phyloP scores from a whole-genome alignment of 192 early-diverging fungal genomes.

The Podila clonocystis region DNA sequence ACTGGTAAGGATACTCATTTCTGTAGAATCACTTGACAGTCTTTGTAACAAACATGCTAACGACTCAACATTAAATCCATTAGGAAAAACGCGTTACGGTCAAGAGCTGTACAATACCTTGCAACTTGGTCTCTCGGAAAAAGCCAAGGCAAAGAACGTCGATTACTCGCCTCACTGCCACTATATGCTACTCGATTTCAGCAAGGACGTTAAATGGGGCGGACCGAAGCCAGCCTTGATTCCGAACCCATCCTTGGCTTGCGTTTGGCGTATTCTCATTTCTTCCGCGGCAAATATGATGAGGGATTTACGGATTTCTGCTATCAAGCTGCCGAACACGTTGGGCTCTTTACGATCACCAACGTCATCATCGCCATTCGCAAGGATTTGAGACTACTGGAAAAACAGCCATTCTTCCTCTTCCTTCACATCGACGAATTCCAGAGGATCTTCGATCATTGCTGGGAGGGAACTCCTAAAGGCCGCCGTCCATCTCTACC shows the following conservation, averaged over 20 bases:
- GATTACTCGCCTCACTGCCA: constrained; percentile 1
- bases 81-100: constrained; percentile 15
- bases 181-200: constrained; percentile 12
- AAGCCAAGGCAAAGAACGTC: neutral
- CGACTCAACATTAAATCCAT: neutral
- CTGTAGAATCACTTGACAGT: neutral
- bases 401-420: constrained; percentile 3
- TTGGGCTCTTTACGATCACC: neutral
- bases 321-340: neutral
- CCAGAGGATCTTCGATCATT: constrained; percentile 14
- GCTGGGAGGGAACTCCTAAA: neutral
- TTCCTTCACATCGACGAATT: constrained; percentile 30
- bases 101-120: constrained; percentile 1
- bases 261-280: constrained; percentile 5
- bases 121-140: neutral
- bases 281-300: neutral
- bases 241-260: constrained; percentile 9
- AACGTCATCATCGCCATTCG: constrained; percentile 8
- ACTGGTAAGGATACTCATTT: constrained; percentile 11
- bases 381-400: neutral
- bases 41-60: constrained; percentile 3
- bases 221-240: neutral
- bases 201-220: neutral
- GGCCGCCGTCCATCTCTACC: neutral
- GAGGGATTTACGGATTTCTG: constrained; percentile 1